Conservation (phyloP, 768 basidiomycete genomes). For the Xerocomellus intermedius region DNA sequence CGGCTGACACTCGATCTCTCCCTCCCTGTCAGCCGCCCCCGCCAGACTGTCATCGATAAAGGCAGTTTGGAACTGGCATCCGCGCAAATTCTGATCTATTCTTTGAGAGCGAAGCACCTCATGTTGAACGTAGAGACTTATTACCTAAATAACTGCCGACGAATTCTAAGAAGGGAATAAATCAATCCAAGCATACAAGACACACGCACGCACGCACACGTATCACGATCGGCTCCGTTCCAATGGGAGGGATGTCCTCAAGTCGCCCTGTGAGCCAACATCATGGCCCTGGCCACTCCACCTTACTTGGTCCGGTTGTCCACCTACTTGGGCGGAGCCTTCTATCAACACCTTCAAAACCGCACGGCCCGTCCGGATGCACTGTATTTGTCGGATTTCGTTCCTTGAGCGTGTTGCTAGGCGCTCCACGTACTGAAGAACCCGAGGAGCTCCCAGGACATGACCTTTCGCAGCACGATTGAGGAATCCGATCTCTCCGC, state of each 20-base stretch:
- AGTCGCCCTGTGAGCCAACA: conserved; percentile 11
- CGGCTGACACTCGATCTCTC: conserved; percentile 5
- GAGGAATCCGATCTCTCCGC: background rate
- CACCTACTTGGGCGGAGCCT: conserved; percentile 29
- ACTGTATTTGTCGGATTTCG: conserved; percentile 53
- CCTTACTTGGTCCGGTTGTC: conserved; percentile 28
- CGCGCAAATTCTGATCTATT: background rate
- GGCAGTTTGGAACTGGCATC: background rate
- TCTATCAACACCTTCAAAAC: conserved; percentile 55
- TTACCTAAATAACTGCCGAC: background rate
- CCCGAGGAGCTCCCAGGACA: conserved; percentile 66
- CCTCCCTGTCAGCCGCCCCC: conserved; percentile 6
- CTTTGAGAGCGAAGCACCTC: background rate
- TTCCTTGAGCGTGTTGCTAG: conserved; percentile 67
- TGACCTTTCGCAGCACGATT: conserved; percentile 54
- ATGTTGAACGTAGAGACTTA: background rate
- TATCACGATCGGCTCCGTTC: background rate
- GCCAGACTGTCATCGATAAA: background rate
- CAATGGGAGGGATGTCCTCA: background rate
- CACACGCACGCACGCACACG: background rate
- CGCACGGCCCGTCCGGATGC: conserved; percentile 56
- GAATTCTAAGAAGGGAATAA: background rate
- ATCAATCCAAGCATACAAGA: background rate
- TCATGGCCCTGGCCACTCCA: conserved; percentile 41
- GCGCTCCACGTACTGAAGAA: conserved; percentile 75